Evolutionary conservation across 2,329 filamentous ascomycete species (phyloP).

Genomic region (Coniochaeta sp.): DNA sequence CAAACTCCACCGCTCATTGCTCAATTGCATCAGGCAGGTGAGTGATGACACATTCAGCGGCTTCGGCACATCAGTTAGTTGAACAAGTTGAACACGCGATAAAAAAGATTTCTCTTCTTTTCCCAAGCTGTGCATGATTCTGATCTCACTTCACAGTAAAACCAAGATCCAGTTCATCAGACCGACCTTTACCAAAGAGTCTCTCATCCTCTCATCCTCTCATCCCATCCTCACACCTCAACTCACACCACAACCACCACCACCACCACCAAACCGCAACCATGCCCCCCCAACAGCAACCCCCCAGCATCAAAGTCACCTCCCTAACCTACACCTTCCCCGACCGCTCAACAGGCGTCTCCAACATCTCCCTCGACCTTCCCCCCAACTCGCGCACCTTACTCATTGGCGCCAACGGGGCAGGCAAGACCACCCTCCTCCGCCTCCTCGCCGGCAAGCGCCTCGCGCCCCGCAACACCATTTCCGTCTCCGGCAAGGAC

Average conservation of each 20-base stretch:
- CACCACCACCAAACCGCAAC: constrained; percentile 4
- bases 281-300: constrained; percentile 21
- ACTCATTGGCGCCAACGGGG: constrained; percentile 92
- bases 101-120: too few relatives aligned
- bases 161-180: too few relatives aligned
- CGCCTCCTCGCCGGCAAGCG: constrained; percentile 93
- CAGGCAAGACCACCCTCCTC: constrained; percentile 93
- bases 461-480: constrained; percentile 69
- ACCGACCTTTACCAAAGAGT: too few relatives aligned
- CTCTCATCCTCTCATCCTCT: too few relatives aligned
- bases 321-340: constrained; percentile 84
- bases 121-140: too few relatives aligned
- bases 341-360: constrained; percentile 73
- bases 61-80: too few relatives aligned
- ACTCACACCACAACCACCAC: background rate
- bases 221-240: too few relatives aligned
- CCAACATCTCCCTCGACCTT: constrained; percentile 65
- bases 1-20: too few relatives aligned
- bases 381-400: constrained; percentile 81
- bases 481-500: constrained; percentile 76
- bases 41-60: background rate
- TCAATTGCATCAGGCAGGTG: too few relatives aligned
- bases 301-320: constrained; percentile 63
- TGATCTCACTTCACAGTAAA: too few relatives aligned
- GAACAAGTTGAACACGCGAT: too few relatives aligned